Percentiles rank a stretch among this genome's conserved stretches.
phyloP scores from a whole-genome alignment of 257 asterid genomes.

The Capsicum rhomboideum region DNA sequence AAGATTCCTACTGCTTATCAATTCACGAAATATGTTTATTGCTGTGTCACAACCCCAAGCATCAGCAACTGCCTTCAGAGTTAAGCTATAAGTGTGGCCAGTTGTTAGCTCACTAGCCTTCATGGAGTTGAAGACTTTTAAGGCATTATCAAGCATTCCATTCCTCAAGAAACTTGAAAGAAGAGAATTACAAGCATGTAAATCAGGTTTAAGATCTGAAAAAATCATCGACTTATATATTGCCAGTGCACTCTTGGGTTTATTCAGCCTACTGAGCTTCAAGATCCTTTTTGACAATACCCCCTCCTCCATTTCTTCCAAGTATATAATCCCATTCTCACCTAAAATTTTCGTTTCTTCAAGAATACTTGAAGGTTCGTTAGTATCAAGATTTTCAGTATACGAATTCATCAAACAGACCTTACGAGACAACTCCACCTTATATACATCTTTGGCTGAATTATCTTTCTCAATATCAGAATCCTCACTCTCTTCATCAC shows the following conservation, averaged over 20 bases:
- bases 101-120: slow-evolving; percentile 32
- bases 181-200: slow-evolving; percentile 85
- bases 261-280: slow-evolving; percentile 72
- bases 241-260: slow-evolving; percentile 50
- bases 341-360: neutral
- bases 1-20: slow-evolving; percentile 21
- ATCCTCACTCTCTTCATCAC: neutral
- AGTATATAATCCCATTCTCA: slow-evolving; percentile 35
- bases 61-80: slow-evolving; percentile 72
- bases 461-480: neutral
- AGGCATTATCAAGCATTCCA: slow-evolving; percentile 52
- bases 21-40: slow-evolving; percentile 54
- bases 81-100: slow-evolving; percentile 68
- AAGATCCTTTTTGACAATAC: slow-evolving; percentile 64
- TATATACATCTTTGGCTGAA: neutral
- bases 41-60: slow-evolving; percentile 42
- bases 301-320: slow-evolving; percentile 72
- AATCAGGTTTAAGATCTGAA: slow-evolving; percentile 50
- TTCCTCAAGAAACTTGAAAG: slow-evolving; percentile 66
- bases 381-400: neutral
- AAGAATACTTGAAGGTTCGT: neutral
- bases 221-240: slow-evolving; percentile 64
- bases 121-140: slow-evolving; percentile 54
- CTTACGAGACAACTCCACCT: neutral
- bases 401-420: neutral